Base-by-base conservation (phyloP, 192 early-diverging fungal genomes). In the Mortierella alpina region DNA sequence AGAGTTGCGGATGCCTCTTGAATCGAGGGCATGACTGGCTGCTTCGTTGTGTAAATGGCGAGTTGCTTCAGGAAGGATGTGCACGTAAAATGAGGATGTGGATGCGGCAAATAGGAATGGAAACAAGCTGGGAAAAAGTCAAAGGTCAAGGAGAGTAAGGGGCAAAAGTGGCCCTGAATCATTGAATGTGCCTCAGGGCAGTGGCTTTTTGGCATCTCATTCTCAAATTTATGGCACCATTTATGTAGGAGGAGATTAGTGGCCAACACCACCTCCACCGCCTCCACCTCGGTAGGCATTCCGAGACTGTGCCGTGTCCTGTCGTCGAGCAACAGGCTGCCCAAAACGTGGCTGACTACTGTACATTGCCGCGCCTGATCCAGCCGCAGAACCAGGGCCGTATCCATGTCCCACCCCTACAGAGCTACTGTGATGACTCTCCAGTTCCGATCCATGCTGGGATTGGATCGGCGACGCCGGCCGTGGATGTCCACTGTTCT, bases 391-490 rank as follows among this genome's bases (percentile, higher is more conserved):
- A 5, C 20, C 59, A 42, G 59, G 31, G 0, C 54, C 60, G 40
- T 48, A n/a, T 6, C 47, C 47, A 49, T 15, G 20, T 2, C 58
- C 48, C 31, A 8, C 23, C 4, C 41, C 31, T 18, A 39, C 42
- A 31, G 31, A 44, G 13, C 65, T 49, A 23, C 67, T 10, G 58
- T 66, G 76, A 6, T 65, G 68, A 50, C 68, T 71, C 1, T 72
- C 70, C 9, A 68, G 52, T 31, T 80, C 70, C 4, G 77, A 80
- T 48, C 70, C 77, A 52, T 63, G 70, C 39, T 80, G 69, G 10
- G 75, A 77, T 40, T 55, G 64, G 15, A 62, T 68, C 0, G 76
- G 70, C 7, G 75, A 78, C 7, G 55, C 63, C 5, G 75, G 69
- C 22, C 75, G 64, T 39, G 46, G 68, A 5, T 49, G 56, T 5